Conservation (phyloP, 768 basidiomycete species). For the Podaxis sp. region DNA sequence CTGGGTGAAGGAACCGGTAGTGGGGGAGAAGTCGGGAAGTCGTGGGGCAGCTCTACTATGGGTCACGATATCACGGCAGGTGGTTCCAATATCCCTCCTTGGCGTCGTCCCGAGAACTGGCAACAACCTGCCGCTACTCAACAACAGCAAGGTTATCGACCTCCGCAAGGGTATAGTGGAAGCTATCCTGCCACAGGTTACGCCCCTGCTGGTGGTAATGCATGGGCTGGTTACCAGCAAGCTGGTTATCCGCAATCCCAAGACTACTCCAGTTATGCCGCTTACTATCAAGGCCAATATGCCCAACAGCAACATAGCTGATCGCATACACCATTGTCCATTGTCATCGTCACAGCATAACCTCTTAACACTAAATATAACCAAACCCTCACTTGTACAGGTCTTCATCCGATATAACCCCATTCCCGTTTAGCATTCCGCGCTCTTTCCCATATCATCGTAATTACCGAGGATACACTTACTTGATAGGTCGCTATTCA, state of each 20-base stretch:
- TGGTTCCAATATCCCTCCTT: constrained; percentile 83
- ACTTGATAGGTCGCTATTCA: constrained; percentile 9
- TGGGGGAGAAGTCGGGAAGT: constrained; percentile 51
- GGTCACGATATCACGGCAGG: constrained; percentile 70
- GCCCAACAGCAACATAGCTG: constrained; percentile 58
- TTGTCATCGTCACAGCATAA: constrained; percentile 22
- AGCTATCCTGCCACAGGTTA: constrained; percentile 32
- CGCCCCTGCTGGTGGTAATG: constrained; percentile 38
- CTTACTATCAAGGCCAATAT: constrained; percentile 89
- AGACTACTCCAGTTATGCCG: constrained; percentile 81
- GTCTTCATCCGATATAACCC: constrained; percentile 10
- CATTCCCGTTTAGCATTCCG: constrained; percentile 6
- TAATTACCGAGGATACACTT: background rate
- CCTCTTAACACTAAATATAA: constrained; percentile 37
- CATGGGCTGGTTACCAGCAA: constrained; percentile 48
- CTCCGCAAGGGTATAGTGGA: constrained; percentile 61
- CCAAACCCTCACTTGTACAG: constrained; percentile 13
- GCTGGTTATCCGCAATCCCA: constrained; percentile 51
- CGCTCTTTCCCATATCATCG: background rate
- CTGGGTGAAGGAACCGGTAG: constrained; percentile 78
- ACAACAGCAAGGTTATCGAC: constrained; percentile 64
- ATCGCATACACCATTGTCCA: constrained; percentile 27
- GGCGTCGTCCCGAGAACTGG: constrained; percentile 91
- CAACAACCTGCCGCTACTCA: constrained; percentile 52
- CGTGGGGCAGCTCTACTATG: constrained; percentile 49